Evolutionary conservation across 2,329 filamentous ascomycete genomes (phyloP).

Genomic region (Pleurostoma richardsiae): DNA sequence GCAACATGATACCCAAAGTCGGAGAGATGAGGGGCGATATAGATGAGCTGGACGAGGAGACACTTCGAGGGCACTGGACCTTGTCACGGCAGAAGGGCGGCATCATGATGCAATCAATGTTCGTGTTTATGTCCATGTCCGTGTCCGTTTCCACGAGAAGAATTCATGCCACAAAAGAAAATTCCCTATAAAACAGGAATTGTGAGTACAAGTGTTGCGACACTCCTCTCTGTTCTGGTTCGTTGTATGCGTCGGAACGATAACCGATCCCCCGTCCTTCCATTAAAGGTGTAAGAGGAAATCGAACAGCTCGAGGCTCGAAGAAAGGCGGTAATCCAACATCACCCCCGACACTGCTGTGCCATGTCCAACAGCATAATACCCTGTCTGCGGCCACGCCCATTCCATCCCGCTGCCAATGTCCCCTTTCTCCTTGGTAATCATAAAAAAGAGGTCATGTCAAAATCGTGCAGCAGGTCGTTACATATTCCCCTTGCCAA

Average conservation of each 20-base stretch:
- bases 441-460: constrained; percentile 4
- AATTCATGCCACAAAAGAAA: constrained; percentile 12
- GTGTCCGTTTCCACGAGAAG: neutral
- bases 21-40: too few relatives aligned
- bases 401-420: neutral
- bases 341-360: neutral
- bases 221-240: neutral
- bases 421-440: neutral
- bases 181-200: neutral
- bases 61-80: too few relatives aligned
- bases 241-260: neutral
- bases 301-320: neutral
- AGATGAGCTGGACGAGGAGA: too few relatives aligned
- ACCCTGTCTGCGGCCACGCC: neutral
- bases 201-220: neutral
- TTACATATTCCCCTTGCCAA: neutral
- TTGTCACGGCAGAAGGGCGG: too few relatives aligned
- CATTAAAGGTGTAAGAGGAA: neutral
- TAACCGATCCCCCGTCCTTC: neutral
- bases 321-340: neutral
- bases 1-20: neutral
- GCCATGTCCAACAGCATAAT: neutral
- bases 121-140: neutral
- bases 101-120: too few relatives aligned
- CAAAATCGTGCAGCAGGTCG: constrained; percentile 9